phyloP scores from a whole-genome alignment of 2,329 filamentous ascomycete species.

The Aspergillus piperis region DNA sequence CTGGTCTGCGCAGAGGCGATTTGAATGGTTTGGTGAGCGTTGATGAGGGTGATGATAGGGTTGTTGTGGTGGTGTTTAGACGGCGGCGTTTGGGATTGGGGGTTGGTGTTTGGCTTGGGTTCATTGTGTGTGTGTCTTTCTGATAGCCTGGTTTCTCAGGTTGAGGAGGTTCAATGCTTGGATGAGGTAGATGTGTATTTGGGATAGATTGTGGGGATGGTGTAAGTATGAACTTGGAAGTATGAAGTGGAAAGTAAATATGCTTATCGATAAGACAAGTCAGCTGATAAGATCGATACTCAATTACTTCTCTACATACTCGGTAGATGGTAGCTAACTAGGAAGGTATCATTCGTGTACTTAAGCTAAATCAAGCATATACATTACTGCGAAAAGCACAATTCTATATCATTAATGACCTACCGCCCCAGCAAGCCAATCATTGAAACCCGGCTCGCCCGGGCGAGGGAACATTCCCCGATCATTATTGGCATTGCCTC shows the following conservation, averaged over 20 bases:
- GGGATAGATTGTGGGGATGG: neutral
- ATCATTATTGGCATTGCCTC: constrained; percentile 37
- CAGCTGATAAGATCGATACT: constrained; percentile 1
- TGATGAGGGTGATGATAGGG: constrained; percentile 24
- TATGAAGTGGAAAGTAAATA: neutral
- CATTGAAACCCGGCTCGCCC: constrained; percentile 66
- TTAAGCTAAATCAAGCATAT: neutral
- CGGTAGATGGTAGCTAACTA: too few species aligned
- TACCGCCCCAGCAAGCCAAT: constrained; percentile 69
- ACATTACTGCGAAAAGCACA: neutral
- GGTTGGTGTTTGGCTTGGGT: neutral
- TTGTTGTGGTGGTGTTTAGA: constrained; percentile 56
- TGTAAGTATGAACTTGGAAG: neutral
- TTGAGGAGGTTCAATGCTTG: too few species aligned
- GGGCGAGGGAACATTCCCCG: constrained; percentile 65
- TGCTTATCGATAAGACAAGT: constrained; percentile 20
- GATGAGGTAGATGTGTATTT: neutral
- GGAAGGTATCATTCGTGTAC: too few species aligned
- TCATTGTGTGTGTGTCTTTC: neutral
- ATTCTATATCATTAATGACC: constrained; percentile 46
- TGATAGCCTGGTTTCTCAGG: too few species aligned
- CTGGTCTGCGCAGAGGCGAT: constrained; percentile 61
- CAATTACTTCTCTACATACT: neutral
- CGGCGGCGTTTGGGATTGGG: constrained; percentile 60
- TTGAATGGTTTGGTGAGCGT: constrained; percentile 71